These are phyloP conservation scores for Colletotrichum sp. DNA, from an alignment of 2,329 filamentous ascomycete species.

Conservation along the genomic window DNA sequence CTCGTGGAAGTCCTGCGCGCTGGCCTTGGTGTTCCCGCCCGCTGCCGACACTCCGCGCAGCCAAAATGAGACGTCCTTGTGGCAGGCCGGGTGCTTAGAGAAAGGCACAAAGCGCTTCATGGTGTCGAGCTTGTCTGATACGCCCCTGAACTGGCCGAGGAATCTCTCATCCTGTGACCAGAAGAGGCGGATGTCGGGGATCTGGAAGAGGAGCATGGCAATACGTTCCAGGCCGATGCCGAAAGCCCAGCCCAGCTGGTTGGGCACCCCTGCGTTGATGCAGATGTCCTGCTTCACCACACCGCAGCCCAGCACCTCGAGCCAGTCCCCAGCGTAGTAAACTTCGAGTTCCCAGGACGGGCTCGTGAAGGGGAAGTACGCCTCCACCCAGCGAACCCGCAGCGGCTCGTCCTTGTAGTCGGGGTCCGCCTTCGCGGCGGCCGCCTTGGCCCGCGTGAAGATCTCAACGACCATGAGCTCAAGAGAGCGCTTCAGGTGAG, in stretches of 20 bases:
- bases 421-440: conserved; percentile 58
- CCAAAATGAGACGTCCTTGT: conserved; percentile 97
- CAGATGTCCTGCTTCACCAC: conserved; percentile 85
- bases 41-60: conserved; percentile 57
- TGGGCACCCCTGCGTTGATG: conserved; percentile 75
- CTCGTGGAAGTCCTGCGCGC: conserved; percentile 73
- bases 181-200: conserved; percentile 95
- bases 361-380: conserved; percentile 96
- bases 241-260: conserved; percentile 91
- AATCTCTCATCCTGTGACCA: conserved; percentile 90
- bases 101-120: conserved; percentile 79
- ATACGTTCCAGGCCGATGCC: conserved; percentile 93
- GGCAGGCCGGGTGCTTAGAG: conserved; percentile 87
- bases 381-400: conserved; percentile 91
- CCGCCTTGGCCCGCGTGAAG: conserved; percentile 78
- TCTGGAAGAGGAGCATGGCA: conserved; percentile 95
- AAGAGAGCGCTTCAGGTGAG: conserved; percentile 86
- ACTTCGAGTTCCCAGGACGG: conserved; percentile 97
- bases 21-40: conserved; percentile 47
- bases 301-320: conserved; percentile 93
- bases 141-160: conserved; percentile 78
- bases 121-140: conserved; percentile 53
- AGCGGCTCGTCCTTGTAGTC: conserved; percentile 71
- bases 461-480: conserved; percentile 91
- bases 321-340: conserved; percentile 92